These are phyloP conservation scores for Coffea canephora DNA, from an alignment of 257 asterid species.

Conservation along the genomic window DNA sequence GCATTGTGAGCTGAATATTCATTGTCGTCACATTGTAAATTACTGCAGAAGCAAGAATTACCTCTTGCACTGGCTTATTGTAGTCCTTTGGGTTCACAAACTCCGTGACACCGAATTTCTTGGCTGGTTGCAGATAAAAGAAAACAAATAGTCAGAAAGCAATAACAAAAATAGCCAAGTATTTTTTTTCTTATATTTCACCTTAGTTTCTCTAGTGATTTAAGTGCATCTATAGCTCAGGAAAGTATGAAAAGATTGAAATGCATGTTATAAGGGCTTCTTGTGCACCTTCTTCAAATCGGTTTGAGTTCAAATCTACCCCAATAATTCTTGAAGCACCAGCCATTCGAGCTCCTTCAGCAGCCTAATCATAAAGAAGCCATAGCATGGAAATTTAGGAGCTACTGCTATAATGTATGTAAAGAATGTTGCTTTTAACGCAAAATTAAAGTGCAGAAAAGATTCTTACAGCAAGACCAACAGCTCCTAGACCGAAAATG, in stretches of 20 bases:
- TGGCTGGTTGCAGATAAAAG: not conserved
- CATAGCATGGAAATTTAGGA: not conserved
- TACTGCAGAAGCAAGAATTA: not conserved
- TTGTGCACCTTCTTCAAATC: not conserved
- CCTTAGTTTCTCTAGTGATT: too few species aligned
- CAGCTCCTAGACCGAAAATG: not conserved
- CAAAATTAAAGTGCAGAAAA: too few species aligned
- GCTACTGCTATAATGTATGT: too few species aligned
- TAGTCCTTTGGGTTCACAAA: conserved; percentile 4
- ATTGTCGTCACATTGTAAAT: not conserved
- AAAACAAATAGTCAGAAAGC: not conserved
- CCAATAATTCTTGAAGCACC: conserved; percentile 11
- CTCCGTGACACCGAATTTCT: conserved; percentile 6
- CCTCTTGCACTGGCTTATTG: conserved; percentile 1
- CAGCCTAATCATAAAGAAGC: not conserved
- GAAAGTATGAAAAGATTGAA: too few species aligned
- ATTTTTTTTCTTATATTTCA: too few species aligned
- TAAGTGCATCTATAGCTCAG: too few species aligned
- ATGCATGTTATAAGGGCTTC: not conserved
- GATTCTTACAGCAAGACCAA: not conserved
- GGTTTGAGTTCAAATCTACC: not conserved
- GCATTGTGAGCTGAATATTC: not conserved
- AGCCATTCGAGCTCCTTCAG: conserved; percentile 10
- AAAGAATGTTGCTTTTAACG: too few species aligned
- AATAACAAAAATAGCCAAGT: too few species aligned